Conservation (phyloP, 345 rosid genomes). For the Cardiospermum halicacabum region DNA sequence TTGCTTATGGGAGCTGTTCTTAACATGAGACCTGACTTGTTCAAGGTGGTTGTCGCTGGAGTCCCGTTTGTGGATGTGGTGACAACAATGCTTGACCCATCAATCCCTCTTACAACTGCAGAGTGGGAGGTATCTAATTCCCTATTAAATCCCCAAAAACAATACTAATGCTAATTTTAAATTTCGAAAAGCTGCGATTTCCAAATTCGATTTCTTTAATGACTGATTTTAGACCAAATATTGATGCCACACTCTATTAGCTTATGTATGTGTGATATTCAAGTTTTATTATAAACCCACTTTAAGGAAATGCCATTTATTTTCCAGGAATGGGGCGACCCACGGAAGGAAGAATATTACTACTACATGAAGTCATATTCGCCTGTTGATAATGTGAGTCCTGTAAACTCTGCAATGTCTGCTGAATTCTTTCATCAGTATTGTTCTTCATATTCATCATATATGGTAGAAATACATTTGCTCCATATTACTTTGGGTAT, state of each 20-base stretch:
- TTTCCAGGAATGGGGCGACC: constrained; percentile 93
- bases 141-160: not conserved
- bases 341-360: constrained; percentile 77
- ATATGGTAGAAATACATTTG: no score
- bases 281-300: not conserved
- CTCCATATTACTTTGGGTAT: no score
- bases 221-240: no score
- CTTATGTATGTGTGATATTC: not conserved
- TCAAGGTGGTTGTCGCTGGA: constrained; percentile 84
- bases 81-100: constrained; percentile 97
- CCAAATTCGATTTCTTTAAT: no score
- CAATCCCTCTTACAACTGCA: constrained; percentile 88
- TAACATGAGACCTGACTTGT: constrained; percentile 95
- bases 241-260: no score
- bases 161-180: not conserved
- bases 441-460: not conserved
- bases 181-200: not conserved
- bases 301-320: constrained; percentile 3
- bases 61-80: constrained; percentile 94
- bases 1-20: constrained; percentile 90
- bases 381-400: constrained; percentile 66
- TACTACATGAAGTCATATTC: constrained; percentile 84
- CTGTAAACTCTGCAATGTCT: not conserved
- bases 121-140: constrained; percentile 84
- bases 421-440: not conserved